Evolutionary conservation across 2,329 filamentous ascomycete species (phyloP).

Genomic region (Teratosphaeria nubilosa): DNA sequence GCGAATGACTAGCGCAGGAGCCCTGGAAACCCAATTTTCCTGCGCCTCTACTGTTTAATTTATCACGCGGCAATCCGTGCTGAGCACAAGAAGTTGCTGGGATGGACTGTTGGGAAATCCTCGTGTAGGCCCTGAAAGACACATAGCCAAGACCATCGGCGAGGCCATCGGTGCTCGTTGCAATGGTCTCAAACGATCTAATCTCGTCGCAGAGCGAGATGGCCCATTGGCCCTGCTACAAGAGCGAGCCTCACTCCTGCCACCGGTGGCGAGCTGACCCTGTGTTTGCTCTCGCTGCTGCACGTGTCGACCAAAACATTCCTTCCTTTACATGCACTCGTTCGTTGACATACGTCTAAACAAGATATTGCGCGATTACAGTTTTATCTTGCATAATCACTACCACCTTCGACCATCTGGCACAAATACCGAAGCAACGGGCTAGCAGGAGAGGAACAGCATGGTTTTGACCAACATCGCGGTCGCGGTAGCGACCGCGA

Average conservation of each 20-base stretch:
- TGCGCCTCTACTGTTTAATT: not conserved
- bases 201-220: not conserved
- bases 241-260: not conserved
- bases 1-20: not conserved
- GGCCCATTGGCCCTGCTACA: not conserved
- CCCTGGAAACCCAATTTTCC: not conserved
- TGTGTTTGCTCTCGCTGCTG: not conserved
- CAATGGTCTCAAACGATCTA: not conserved
- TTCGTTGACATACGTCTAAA: not conserved
- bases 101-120: not conserved
- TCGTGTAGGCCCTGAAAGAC: not conserved
- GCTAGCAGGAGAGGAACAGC: constrained; percentile 4
- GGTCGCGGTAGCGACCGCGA: constrained; percentile 11
- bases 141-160: not conserved
- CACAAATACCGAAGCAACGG: not conserved
- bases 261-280: not conserved
- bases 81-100: not conserved
- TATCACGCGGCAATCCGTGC: not conserved
- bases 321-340: not conserved
- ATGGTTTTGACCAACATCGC: constrained; percentile 13
- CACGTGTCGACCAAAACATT: not conserved
- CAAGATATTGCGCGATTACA: not conserved
- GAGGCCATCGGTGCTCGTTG: not conserved
- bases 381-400: not conserved
- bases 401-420: not conserved